Conservation (phyloP, 345 rosid species). For the Combretum micranthum region DNA sequence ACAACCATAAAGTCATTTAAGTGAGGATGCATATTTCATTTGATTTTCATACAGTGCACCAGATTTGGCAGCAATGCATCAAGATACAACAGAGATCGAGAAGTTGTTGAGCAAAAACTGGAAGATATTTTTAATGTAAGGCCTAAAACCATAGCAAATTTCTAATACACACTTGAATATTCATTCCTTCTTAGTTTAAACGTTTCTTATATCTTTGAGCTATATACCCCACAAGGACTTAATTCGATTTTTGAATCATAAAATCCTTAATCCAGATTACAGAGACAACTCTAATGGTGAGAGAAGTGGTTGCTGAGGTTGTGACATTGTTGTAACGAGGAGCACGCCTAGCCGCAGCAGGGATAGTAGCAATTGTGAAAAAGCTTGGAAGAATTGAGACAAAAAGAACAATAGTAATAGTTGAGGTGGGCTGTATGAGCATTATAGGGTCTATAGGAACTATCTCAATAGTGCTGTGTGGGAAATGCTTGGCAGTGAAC, state of each 20-base stretch:
- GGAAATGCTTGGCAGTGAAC: constrained; percentile 65
- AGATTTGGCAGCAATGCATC: constrained; percentile 34
- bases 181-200: background rate
- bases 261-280: constrained; percentile 25
- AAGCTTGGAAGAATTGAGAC: constrained; percentile 51
- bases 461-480: constrained; percentile 54
- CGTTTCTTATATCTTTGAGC: background rate
- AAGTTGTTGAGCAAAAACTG: constrained; percentile 16
- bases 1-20: too few relatives aligned
- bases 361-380: constrained; percentile 56
- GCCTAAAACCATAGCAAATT: too few relatives aligned
- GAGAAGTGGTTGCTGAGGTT: constrained; percentile 57
- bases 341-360: constrained; percentile 60
- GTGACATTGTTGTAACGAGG: constrained; percentile 59
- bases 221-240: background rate
- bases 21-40: too few relatives aligned
- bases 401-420: constrained; percentile 38
- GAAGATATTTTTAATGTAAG: constrained; percentile 17
- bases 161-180: too few relatives aligned
- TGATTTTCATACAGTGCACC: constrained; percentile 6
- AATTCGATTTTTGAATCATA: too few relatives aligned
- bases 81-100: constrained; percentile 24
- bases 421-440: constrained; percentile 67
- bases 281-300: constrained; percentile 28
- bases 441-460: constrained; percentile 52